A percentile compares a stretch with the other conserved stretches of the same genome.
These are phyloP conservation scores for Bolboschoenoplectus hybrid DNA, from an alignment of 202 grass and related monocot species.

Conservation along the genomic window DNA sequence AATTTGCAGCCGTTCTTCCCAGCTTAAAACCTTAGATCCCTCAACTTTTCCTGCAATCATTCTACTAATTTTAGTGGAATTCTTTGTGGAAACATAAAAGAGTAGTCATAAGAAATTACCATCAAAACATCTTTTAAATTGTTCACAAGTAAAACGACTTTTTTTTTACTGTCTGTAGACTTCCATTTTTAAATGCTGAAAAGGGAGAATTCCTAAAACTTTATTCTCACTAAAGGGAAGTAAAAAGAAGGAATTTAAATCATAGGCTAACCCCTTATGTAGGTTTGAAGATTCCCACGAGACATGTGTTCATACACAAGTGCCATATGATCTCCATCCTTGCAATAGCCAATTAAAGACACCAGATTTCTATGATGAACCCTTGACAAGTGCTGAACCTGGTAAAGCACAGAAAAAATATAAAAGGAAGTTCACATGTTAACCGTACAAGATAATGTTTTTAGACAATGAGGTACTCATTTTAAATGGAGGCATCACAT, in stretches of 20 bases:
- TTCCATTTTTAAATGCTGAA: background rate
- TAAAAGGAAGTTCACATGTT: background rate
- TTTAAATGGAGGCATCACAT: background rate
- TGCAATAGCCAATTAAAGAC: slow-evolving; percentile 50
- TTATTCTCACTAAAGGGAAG: too few relatives aligned
- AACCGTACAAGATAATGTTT: background rate
- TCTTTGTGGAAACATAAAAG: background rate
- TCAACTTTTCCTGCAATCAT: background rate
- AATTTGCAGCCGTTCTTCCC: slow-evolving; percentile 31
- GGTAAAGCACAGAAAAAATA: background rate
- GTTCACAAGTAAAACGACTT: background rate
- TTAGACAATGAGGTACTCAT: background rate
- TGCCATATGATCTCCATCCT: slow-evolving; percentile 26
- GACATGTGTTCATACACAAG: slow-evolving; percentile 51
- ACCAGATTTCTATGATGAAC: slow-evolving; percentile 52
- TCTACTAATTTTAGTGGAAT: background rate
- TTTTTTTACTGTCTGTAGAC: background rate
- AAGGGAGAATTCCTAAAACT: background rate
- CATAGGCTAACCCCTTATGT: slow-evolving; percentile 38
- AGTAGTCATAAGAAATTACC: background rate
- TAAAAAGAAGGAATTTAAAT: background rate
- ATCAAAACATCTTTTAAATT: background rate
- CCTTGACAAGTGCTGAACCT: slow-evolving; percentile 24
- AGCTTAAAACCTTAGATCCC: background rate
- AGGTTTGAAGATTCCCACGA: slow-evolving; percentile 42